Evolutionary conservation across 495 filamentous ascomycete genomes (phyloP).

Genomic region (Aspergillus coremiiformis): DNA sequence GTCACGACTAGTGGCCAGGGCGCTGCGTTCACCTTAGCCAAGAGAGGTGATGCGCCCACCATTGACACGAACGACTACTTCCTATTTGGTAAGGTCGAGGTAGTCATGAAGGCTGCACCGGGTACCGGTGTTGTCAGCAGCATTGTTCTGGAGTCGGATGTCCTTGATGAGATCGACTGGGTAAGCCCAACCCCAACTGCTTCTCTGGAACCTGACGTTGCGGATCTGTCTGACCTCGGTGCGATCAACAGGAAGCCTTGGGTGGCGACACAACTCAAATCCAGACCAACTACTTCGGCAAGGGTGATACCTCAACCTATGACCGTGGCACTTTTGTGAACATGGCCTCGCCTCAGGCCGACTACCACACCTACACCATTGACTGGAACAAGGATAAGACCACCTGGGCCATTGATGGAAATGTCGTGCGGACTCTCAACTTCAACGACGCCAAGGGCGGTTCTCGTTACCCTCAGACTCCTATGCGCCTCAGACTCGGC

Average conservation of each 20-base stretch:
- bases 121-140: conserved; percentile 73
- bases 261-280: conserved; percentile 59
- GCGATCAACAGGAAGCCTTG: conserved; percentile 35
- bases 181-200: too few relatives aligned
- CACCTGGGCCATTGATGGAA: conserved; percentile 73
- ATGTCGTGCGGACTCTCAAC: conserved; percentile 59
- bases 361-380: conserved; percentile 76
- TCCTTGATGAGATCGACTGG: conserved; percentile 95
- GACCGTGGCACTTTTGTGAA: conserved; percentile 59
- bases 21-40: conserved; percentile 63
- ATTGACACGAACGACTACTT: conserved; percentile 68
- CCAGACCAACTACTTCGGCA: conserved; percentile 93
- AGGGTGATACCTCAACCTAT: conserved; percentile 72
- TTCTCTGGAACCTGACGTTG: too few relatives aligned
- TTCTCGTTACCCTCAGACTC: conserved; percentile 81
- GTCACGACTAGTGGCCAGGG: conserved; percentile 46
- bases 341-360: conserved; percentile 55
- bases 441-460: conserved; percentile 53
- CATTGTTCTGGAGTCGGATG: conserved; percentile 79
- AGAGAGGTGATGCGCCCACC: conserved; percentile 66
- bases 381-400: conserved; percentile 72
- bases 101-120: conserved; percentile 62
- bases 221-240: not conserved
- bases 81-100: conserved; percentile 67
- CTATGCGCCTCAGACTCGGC: conserved; percentile 76